Conservation (phyloP, 352 stramenopile genomes). For the Phytopythium aichiense region DNA sequence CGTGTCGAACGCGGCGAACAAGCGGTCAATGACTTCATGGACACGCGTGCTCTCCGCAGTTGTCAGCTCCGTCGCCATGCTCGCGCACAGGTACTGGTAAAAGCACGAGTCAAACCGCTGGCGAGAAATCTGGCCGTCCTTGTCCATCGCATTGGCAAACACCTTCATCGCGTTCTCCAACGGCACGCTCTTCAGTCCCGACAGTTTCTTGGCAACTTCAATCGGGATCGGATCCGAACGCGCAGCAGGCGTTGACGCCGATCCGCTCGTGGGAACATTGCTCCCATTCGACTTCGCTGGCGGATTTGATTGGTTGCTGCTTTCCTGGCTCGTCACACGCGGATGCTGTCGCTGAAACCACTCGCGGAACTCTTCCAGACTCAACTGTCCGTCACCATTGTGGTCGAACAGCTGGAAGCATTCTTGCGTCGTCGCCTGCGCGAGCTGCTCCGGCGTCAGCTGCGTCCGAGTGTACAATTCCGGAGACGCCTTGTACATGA, state of each 20-base stretch:
- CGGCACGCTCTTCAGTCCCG: conserved; percentile 55
- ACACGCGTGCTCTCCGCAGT: conserved; percentile 46
- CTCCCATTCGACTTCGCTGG: not conserved
- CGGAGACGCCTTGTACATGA: conserved; percentile 82
- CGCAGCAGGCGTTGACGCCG: not conserved
- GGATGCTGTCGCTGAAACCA: conserved; percentile 71
- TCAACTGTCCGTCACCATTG: conserved; percentile 73
- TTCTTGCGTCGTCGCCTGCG: conserved; percentile 61
- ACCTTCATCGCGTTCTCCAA: conserved; percentile 58
- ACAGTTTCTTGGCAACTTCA: conserved; percentile 69
- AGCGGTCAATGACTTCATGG: conserved; percentile 64
- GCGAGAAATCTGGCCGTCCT: conserved; percentile 51
- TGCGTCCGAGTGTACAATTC: conserved; percentile 47
- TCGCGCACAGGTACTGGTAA: conserved; percentile 56
- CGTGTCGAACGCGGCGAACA: conserved; percentile 80
- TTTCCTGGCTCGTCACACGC: conserved; percentile 3
- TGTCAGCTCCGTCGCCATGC: conserved; percentile 28
- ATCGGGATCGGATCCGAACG: conserved; percentile 39
- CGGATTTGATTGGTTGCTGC: not conserved
- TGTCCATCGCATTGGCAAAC: conserved; percentile 46
- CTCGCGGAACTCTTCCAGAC: conserved; percentile 74
- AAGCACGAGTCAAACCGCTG: conserved; percentile 73
- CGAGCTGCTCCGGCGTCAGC: conserved; percentile 60
- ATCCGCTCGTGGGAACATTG: conserved; percentile 3
- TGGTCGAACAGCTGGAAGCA: conserved; percentile 77